phyloP scores from a whole-genome alignment of 1,139 yeast genomes.

The Saccharomyces hybrid region DNA sequence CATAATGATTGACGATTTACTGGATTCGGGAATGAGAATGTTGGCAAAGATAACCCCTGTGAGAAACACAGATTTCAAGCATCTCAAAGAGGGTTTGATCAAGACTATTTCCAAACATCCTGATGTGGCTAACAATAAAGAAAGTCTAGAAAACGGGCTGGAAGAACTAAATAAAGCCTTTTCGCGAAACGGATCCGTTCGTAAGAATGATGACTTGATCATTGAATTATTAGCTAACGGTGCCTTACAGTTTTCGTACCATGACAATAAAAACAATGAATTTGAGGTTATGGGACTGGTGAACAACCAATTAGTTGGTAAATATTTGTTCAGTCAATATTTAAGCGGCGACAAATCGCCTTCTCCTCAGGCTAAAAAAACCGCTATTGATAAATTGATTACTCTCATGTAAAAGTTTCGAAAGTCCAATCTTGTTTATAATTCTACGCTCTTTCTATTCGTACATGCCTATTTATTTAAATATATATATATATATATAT shows the following conservation, averaged over 20 bases:
- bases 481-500: too few relatives aligned
- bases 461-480: background rate
- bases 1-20: conserved; percentile 45
- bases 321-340: conserved; percentile 48
- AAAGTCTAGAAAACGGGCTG: conserved; percentile 41
- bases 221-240: conserved; percentile 45
- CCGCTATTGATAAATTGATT: conserved; percentile 28
- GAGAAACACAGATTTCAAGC: conserved; percentile 82
- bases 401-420: conserved; percentile 19
- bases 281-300: conserved; percentile 39
- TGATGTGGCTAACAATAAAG: conserved; percentile 32
- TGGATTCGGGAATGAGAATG: conserved; percentile 53
- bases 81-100: conserved; percentile 80
- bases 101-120: conserved; percentile 44
- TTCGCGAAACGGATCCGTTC: conserved; percentile 50
- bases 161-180: conserved; percentile 49
- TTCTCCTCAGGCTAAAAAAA: conserved; percentile 34
- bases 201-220: conserved; percentile 50
- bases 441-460: background rate
- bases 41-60: conserved; percentile 75
- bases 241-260: conserved; percentile 39
- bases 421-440: background rate
- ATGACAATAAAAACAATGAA: conserved; percentile 31
- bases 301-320: conserved; percentile 44
- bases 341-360: conserved; percentile 54